Evolutionary conservation across 2,329 filamentous ascomycete genomes (phyloP).

Genomic region (Ophiostoma australiae): DNA sequence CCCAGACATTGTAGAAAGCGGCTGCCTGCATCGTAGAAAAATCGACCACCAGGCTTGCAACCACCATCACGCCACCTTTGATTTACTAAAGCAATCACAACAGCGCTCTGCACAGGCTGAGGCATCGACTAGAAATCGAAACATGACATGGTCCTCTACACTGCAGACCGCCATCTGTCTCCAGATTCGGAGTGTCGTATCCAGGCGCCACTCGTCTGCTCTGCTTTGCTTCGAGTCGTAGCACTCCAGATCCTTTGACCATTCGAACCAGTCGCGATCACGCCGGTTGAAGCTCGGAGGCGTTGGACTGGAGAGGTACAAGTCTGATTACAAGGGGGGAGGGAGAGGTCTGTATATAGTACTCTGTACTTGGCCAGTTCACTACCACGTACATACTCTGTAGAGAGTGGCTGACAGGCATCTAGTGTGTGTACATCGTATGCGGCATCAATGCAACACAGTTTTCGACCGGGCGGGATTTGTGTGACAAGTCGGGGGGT

Average conservation of each 20-base stretch:
- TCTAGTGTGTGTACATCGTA: not conserved
- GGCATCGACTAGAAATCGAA: too few relatives aligned
- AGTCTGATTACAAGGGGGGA: too few relatives aligned
- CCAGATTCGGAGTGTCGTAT: conserved; percentile 4
- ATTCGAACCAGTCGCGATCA: not conserved
- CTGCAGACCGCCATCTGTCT: not conserved
- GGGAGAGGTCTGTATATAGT: too few relatives aligned
- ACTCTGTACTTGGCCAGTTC: too few relatives aligned
- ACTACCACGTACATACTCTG: too few relatives aligned
- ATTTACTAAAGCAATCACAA: too few relatives aligned
- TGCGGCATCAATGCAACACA: not conserved
- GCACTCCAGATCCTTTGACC: not conserved
- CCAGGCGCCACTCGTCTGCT: not conserved
- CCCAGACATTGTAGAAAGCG: too few relatives aligned
- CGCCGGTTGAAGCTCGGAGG: conserved; percentile 4
- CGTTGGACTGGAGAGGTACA: not conserved
- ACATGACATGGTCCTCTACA: too few relatives aligned
- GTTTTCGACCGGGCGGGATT: conserved; percentile 7
- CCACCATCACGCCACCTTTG: too few relatives aligned
- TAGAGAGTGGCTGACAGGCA: not conserved
- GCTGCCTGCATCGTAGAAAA: too few relatives aligned
- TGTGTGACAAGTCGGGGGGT: not conserved
- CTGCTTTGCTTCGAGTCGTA: not conserved
- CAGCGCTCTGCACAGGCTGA: too few relatives aligned
- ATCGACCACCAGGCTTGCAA: too few relatives aligned